Percentiles rank a stretch among this genome's conserved stretches.
These are phyloP conservation scores for Hippophae gyantsensis DNA, from an alignment of 306 rosid genomes.

Conservation along the genomic window DNA sequence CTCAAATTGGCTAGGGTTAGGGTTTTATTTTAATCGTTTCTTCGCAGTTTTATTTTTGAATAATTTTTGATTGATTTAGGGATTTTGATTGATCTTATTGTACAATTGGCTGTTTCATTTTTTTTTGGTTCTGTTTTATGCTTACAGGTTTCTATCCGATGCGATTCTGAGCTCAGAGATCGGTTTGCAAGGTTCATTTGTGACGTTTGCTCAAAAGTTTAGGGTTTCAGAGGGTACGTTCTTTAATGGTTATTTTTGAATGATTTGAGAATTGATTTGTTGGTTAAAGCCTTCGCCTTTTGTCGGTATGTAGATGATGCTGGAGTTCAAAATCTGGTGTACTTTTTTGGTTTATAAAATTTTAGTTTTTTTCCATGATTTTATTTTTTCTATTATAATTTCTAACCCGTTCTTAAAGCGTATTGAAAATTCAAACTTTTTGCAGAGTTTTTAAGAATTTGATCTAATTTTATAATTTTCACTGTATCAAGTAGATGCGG, in stretches of 20 bases:
- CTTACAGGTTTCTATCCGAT: slow-evolving; percentile 30
- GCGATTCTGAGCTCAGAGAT: slow-evolving; percentile 49
- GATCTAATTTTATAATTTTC: no score
- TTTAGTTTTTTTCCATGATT: neutral
- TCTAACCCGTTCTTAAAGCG: neutral
- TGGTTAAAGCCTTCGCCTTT: neutral
- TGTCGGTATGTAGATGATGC: no score
- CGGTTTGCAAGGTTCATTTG: slow-evolving; percentile 36
- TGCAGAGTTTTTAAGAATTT: no score
- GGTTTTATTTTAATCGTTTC: slow-evolving; percentile 26
- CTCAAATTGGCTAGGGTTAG: slow-evolving; percentile 51
- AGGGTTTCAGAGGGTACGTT: slow-evolving; percentile 4
- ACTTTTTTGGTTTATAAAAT: neutral
- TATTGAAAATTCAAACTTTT: no score
- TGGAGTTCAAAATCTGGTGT: neutral
- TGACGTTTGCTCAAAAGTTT: slow-evolving; percentile 28
- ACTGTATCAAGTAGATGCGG: no score
- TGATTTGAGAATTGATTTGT: neutral
- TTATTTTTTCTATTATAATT: neutral
- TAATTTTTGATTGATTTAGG: slow-evolving; percentile 11
- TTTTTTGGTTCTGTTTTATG: neutral
- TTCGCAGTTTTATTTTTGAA: neutral
- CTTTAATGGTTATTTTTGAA: neutral
- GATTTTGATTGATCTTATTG: slow-evolving; percentile 9
- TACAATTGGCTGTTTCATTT: slow-evolving; percentile 4